These are phyloP conservation scores for Saccharomycopsis fodiens DNA, from an alignment of 805 yeast species.

Conservation along the genomic window DNA sequence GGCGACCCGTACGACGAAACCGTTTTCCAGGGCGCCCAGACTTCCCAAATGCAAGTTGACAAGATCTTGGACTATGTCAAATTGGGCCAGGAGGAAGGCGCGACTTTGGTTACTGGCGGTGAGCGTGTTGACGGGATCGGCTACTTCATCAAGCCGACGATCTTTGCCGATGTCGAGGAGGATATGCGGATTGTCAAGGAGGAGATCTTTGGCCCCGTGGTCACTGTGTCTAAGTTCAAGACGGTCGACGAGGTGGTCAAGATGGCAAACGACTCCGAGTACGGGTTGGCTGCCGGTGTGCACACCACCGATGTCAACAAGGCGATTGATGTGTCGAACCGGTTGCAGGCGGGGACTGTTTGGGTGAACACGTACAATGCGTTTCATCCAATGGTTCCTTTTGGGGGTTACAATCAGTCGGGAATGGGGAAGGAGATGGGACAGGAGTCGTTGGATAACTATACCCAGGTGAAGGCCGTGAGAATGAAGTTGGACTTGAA, in stretches of 20 bases:
- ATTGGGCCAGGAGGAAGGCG: constrained; percentile 77
- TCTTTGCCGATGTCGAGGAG: constrained; percentile 62
- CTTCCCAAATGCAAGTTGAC: constrained; percentile 69
- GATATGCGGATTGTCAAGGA: constrained; percentile 62
- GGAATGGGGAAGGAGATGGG: constrained; percentile 95
- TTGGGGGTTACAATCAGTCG: constrained; percentile 86
- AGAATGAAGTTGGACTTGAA: constrained; percentile 27
- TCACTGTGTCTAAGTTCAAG: constrained; percentile 70
- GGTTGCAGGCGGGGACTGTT: constrained; percentile 79
- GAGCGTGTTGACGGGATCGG: constrained; percentile 53
- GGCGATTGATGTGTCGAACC: constrained; percentile 66
- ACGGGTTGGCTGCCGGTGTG: constrained; percentile 89
- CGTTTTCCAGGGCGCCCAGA: constrained; percentile 86
- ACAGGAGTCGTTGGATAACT: constrained; percentile 73
- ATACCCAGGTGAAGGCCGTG: constrained; percentile 82
- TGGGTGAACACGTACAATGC: constrained; percentile 90
- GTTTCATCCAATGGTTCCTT: constrained; percentile 80
- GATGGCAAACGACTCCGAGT: constrained; percentile 71
- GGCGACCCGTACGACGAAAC: constrained; percentile 82
- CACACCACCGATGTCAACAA: constrained; percentile 71
- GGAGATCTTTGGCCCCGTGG: constrained; percentile 90
- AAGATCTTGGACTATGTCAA: constrained; percentile 73
- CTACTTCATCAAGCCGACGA: constrained; percentile 63
- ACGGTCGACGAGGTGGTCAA: constrained; percentile 73
- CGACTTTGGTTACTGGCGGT: constrained; percentile 66